Evolutionary conservation across 192 early-diverging fungal species (phyloP).

Genomic region (Lunasporangiospora selenospora): DNA sequence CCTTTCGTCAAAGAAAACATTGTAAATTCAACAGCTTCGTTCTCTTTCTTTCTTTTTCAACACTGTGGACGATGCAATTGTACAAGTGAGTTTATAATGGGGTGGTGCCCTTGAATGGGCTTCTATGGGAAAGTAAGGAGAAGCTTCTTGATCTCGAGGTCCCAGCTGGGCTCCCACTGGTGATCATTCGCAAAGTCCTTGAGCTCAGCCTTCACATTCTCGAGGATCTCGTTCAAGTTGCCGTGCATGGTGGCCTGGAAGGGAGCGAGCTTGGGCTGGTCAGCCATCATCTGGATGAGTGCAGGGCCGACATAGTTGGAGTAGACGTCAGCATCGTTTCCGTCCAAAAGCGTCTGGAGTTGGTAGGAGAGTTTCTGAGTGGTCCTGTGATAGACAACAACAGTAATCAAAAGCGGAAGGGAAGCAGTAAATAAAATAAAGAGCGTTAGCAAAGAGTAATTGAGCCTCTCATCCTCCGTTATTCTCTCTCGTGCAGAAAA

Average conservation of each 20-base stretch:
- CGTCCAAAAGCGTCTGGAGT: slow-evolving; percentile 26
- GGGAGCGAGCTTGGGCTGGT: slow-evolving; percentile 13
- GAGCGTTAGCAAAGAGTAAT: too few species aligned
- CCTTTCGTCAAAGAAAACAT: too few species aligned
- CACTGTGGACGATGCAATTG: too few species aligned
- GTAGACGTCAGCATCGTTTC: slow-evolving; percentile 36
- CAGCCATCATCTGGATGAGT: slow-evolving; percentile 1
- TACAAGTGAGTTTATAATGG: too few species aligned
- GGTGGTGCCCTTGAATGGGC: too few species aligned
- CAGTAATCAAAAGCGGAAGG: too few species aligned
- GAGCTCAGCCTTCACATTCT: slow-evolving; percentile 18
- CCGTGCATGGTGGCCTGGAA: slow-evolving; percentile 16
- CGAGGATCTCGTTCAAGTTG: slow-evolving; percentile 41
- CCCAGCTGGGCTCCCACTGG: slow-evolving; percentile 31
- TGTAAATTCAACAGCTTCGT: too few species aligned
- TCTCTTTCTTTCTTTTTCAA: too few species aligned
- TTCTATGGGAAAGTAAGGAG: slow-evolving; percentile 47
- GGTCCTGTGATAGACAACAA: too few species aligned
- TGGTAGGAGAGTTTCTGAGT: slow-evolving; percentile 31
- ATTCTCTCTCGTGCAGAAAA: too few species aligned
- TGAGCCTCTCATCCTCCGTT: too few species aligned
- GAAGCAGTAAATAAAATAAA: too few species aligned
- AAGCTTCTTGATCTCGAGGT: slow-evolving; percentile 31
- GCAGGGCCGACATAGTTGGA: slow-evolving; percentile 26
- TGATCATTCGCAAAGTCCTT: slow-evolving; percentile 23